A percentile compares a stretch with the other conserved stretches of the same genome.
phyloP scores from a whole-genome alignment of 495 filamentous ascomycete genomes.

The Sporormia fimetaria region DNA sequence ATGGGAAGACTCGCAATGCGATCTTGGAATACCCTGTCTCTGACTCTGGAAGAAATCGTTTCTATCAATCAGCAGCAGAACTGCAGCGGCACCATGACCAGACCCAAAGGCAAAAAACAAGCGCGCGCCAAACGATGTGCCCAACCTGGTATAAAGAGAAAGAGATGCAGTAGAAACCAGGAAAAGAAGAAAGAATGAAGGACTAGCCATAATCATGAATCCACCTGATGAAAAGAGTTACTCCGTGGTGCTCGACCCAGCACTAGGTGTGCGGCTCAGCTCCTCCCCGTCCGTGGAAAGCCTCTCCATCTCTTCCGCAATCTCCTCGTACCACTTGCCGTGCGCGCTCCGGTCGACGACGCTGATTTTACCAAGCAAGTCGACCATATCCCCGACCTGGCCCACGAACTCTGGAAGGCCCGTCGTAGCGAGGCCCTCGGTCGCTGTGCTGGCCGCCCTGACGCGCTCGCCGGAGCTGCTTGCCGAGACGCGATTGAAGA shows the following conservation, averaged over 20 bases:
- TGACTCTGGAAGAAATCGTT: too few relatives aligned
- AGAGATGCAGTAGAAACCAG: not conserved
- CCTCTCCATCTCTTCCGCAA: slow-evolving; percentile 36
- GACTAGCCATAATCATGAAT: not conserved
- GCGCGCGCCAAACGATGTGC: not conserved
- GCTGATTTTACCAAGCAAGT: slow-evolving; percentile 62
- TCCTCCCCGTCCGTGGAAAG: slow-evolving; percentile 18
- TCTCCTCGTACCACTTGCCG: slow-evolving; percentile 64
- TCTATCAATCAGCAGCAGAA: too few relatives aligned
- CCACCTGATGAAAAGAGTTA: not conserved
- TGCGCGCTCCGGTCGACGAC: slow-evolving; percentile 73
- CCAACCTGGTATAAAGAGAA: not conserved
- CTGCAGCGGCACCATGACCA: too few relatives aligned
- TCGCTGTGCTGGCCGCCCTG: slow-evolving; percentile 65
- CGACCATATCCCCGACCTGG: slow-evolving; percentile 69
- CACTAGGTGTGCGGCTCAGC: slow-evolving; percentile 7
- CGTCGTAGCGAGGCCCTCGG: slow-evolving; percentile 64
- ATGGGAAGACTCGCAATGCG: too few relatives aligned
- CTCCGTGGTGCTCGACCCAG: slow-evolving; percentile 2
- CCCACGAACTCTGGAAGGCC: slow-evolving; percentile 86
- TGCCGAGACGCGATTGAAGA: slow-evolving; percentile 64
- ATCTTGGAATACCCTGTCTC: too few relatives aligned
- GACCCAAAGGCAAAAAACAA: too few relatives aligned
- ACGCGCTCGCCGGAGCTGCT: slow-evolving; percentile 70
- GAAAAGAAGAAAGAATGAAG: not conserved